These are phyloP conservation scores for Podospora tetraspora DNA, from an alignment of 495 filamentous ascomycete species.

Conservation along the genomic window DNA sequence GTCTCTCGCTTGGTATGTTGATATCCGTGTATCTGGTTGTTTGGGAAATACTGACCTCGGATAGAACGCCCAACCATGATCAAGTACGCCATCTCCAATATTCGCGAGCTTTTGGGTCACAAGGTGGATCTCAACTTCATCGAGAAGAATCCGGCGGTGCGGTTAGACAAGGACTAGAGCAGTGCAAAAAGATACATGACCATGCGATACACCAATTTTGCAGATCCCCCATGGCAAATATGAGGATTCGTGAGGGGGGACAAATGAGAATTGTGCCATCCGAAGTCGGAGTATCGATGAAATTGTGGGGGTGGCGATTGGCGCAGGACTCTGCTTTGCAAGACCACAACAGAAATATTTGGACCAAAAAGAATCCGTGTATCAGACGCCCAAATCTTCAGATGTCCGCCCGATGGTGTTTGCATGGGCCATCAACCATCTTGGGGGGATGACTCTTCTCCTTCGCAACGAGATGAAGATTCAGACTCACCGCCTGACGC, in stretches of 20 bases:
- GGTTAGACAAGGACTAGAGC: slow-evolving; percentile 65
- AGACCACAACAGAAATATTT: neutral
- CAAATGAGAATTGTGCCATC: neutral
- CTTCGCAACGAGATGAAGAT: neutral
- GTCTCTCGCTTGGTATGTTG: slow-evolving; percentile 59
- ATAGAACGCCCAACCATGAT: slow-evolving; percentile 84
- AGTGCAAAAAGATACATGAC: neutral
- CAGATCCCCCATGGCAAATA: neutral
- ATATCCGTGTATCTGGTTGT: slow-evolving; percentile 81
- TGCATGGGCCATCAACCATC: neutral
- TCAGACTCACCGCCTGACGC: neutral
- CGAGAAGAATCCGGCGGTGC: slow-evolving; percentile 74
- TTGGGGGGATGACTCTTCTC: too few relatives aligned
- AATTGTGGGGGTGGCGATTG: neutral
- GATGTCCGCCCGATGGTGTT: neutral
- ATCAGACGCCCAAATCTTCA: neutral
- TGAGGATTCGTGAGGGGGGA: neutral
- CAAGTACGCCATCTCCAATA: slow-evolving; percentile 81
- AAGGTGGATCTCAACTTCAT: slow-evolving; percentile 79
- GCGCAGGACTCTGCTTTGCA: neutral
- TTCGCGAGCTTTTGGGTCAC: slow-evolving; percentile 79
- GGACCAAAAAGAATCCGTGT: neutral
- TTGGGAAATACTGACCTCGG: neutral
- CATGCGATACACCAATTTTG: neutral
- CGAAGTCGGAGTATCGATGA: neutral